Percentiles rank a stretch among this genome's conserved stretches.
Evolutionary conservation across 2,329 filamentous ascomycete species (phyloP).

Genomic region (Hypoxylon sp.): DNA sequence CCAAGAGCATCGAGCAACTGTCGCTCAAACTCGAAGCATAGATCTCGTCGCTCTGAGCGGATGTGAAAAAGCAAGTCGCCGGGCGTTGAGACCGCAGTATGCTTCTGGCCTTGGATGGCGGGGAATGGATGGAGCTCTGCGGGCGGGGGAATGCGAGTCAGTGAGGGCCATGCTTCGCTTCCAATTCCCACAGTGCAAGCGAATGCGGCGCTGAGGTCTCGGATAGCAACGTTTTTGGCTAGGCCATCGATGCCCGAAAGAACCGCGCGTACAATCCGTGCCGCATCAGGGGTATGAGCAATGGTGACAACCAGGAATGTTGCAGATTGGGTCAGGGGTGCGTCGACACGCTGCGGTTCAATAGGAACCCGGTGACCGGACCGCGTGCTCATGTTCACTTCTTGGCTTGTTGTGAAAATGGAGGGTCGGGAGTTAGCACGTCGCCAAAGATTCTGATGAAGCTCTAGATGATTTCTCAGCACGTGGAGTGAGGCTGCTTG

Average conservation of each 20-base stretch:
- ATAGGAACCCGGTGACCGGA: conserved; percentile 50
- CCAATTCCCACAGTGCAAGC: conserved; percentile 69
- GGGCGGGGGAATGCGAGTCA: conserved; percentile 61
- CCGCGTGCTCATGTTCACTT: conserved; percentile 25
- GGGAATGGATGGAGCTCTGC: conserved; percentile 65
- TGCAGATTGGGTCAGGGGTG: conserved; percentile 64
- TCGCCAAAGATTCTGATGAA: background rate
- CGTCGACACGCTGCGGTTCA: conserved; percentile 62
- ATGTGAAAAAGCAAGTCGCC: conserved; percentile 72
- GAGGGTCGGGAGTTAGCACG: background rate
- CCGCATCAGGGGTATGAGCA: conserved; percentile 53
- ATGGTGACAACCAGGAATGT: conserved; percentile 67
- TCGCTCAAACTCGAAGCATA: conserved; percentile 71
- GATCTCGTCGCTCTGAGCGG: conserved; percentile 66
- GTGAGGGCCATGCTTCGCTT: conserved; percentile 62
- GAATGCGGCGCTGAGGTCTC: conserved; percentile 61
- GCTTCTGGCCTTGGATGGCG: conserved; percentile 60
- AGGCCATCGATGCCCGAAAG: conserved; percentile 61
- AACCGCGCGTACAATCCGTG: conserved; percentile 57
- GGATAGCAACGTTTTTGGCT: conserved; percentile 66
- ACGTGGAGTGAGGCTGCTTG: conserved; percentile 12
- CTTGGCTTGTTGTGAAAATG: conserved; percentile 1
- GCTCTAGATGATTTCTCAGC: conserved; percentile 8
- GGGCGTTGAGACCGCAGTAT: conserved; percentile 67
- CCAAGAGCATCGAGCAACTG: conserved; percentile 65